phyloP scores from a whole-genome alignment of 2,329 filamentous ascomycete genomes.

The Zasmidium angulare region DNA sequence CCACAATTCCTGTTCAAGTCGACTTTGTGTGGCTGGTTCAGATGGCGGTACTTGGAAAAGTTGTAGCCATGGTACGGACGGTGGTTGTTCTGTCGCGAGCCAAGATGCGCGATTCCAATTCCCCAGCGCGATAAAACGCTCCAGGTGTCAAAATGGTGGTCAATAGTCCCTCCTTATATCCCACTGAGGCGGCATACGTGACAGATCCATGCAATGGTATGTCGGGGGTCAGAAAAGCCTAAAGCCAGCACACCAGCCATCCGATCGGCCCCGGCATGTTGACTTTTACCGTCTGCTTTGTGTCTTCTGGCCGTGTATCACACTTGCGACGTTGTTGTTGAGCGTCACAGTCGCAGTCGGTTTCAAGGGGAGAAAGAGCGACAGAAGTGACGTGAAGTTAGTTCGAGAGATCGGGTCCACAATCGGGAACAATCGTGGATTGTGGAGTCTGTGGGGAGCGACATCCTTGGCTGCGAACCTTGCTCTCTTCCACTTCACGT shows the following conservation, averaged over 20 bases:
- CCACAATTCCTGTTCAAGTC: neutral
- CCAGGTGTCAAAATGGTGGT: neutral
- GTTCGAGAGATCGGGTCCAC: too few species aligned
- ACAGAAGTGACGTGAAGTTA: neutral
- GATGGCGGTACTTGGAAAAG: neutral
- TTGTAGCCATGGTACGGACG: neutral
- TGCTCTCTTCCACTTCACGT: neutral
- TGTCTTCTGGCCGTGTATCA: neutral
- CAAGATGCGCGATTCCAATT: neutral
- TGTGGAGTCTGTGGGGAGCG: constrained; percentile 1
- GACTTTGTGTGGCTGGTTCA: neutral
- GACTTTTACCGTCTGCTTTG: neutral
- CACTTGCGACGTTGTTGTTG: neutral
- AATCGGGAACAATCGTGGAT: neutral
- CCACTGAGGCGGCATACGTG: neutral
- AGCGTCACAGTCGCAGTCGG: neutral
- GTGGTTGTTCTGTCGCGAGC: neutral
- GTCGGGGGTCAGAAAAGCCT: neutral
- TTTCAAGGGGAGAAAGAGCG: neutral
- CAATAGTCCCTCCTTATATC: neutral
- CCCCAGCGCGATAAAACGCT: neutral
- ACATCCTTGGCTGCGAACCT: neutral
- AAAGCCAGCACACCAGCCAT: neutral
- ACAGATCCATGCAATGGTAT: neutral
- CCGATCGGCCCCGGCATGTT: neutral